A percentile compares a stretch with the other conserved stretches of the same genome.
Evolutionary conservation across 768 basidiomycete species (phyloP).

Genomic region (Coprinellus micaceus): DNA sequence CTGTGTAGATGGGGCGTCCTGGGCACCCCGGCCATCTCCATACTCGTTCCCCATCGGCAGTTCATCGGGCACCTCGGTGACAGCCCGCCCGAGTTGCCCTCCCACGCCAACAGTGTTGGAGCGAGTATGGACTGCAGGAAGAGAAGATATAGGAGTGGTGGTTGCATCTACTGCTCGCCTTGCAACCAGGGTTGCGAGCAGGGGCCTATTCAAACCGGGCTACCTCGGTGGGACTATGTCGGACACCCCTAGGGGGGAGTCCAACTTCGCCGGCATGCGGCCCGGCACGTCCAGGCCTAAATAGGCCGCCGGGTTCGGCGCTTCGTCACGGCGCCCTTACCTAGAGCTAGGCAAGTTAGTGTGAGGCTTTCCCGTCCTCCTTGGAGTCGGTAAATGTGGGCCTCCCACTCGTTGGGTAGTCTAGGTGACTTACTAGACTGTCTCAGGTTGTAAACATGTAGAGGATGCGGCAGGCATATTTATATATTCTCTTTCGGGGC

Average conservation of each 20-base stretch:
- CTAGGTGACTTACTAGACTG: neutral
- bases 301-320: neutral
- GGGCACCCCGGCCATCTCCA: too few species aligned
- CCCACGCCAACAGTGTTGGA: too few species aligned
- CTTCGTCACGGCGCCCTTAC: neutral
- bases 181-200: neutral
- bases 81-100: too few species aligned
- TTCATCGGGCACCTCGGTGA: too few species aligned
- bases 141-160: too few species aligned
- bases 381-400: neutral
- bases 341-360: neutral
- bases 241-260: neutral
- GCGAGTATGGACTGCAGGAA: too few species aligned
- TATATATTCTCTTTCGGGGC: too few species aligned
- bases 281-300: neutral
- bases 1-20: too few species aligned
- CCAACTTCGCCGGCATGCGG: slow-evolving; percentile 4
- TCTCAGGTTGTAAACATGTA: too few species aligned
- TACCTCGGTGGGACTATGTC: neutral
- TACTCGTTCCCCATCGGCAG: too few species aligned
- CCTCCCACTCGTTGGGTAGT: neutral
- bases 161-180: neutral
- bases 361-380: slow-evolving; percentile 1
- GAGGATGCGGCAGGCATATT: too few species aligned
- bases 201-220: slow-evolving; percentile 2